Percentiles rank a stretch among this genome's conserved stretches.
Evolutionary conservation across 208 protist genomes (phyloP).

Genomic region (Porcisia hertigi): DNA sequence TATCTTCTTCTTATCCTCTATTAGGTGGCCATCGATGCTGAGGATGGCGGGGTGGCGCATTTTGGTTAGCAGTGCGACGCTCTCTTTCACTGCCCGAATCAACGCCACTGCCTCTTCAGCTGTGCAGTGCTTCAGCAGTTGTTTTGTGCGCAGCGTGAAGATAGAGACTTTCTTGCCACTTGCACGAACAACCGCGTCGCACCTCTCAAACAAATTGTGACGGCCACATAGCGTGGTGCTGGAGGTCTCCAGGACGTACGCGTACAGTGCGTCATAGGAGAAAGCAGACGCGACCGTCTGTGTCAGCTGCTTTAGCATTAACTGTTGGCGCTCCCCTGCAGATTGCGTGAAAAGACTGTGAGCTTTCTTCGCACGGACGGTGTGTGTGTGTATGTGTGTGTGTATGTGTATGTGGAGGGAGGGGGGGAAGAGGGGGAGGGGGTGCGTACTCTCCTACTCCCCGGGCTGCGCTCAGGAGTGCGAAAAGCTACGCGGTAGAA

Average conservation of each 20-base stretch:
- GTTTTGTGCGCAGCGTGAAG: slow-evolving; percentile 37
- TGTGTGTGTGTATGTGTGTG: no score
- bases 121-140: slow-evolving; percentile 32
- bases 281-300: slow-evolving; percentile 40
- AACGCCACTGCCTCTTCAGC: slow-evolving; percentile 29
- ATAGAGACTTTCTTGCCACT: slow-evolving; percentile 48
- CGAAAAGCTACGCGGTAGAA: not conserved
- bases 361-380: not conserved
- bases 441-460: not conserved
- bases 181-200: slow-evolving; percentile 39
- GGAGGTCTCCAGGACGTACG: slow-evolving; percentile 32
- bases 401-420: no score
- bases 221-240: slow-evolving; percentile 35
- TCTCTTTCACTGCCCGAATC: slow-evolving; percentile 31
- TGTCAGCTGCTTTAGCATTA: slow-evolving; percentile 51
- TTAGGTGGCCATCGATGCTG: slow-evolving; percentile 37
- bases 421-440: no score
- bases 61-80: slow-evolving; percentile 38
- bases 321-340: no score
- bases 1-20: slow-evolving; percentile 42
- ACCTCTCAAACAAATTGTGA: slow-evolving; percentile 38
- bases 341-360: not conserved
- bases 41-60: slow-evolving; percentile 48
- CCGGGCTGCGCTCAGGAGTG: not conserved
- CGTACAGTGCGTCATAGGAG: slow-evolving; percentile 35